Base-by-base conservation (phyloP, 352 stramenopile genomes). In the Achlya hypogyna region DNA sequence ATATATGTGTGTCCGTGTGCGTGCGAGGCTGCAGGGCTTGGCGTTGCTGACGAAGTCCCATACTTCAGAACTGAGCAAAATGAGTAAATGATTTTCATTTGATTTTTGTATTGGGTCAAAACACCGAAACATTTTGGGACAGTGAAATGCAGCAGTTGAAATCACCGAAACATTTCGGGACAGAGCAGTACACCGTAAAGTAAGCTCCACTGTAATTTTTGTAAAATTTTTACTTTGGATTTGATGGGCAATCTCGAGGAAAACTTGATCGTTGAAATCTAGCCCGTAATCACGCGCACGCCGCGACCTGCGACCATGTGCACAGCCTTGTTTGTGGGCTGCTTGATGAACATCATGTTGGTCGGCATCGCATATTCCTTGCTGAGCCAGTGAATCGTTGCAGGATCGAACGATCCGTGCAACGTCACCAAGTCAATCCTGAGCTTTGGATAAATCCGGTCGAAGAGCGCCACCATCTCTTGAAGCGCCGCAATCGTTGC, bases 371-470 rank as follows among this genome's bases (percentile, higher is more conserved):
- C 81, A 51, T 96, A 69, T 42, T 91, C 75, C 31, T 84, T 67
- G 0, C 78, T 75, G 51, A 97, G 51, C 84, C 88, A 97, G 59
- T 96, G 81, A 14, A 97, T 85, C 20, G 89, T 71, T 20, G 79
- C 76, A 28, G 84, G 77, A 38, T 91, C 86, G 49, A 93, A 89
- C 43, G 45, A 70, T 20, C 76, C 79, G 25, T 14, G 34, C 14
- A 42, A 16, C 34, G 34, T 16, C 6, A 42, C 34, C 6, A 42
- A 42, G 34, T 42, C 34, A 6, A 14, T 16, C 6, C 34, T 42
- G 14, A 96, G 67, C 70, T 96, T 96, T 27, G 91, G 91, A 74
- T 98, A 97, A 66, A 97, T 93, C 56, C 82, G 62, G 64, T 96
- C 86, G 49, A 96, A 93, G 51, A 91, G 72, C 53, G 73, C 69